These are phyloP conservation scores for Hymenoscyphus occultus DNA, from an alignment of 2,329 filamentous ascomycete species.

Conservation along the genomic window DNA sequence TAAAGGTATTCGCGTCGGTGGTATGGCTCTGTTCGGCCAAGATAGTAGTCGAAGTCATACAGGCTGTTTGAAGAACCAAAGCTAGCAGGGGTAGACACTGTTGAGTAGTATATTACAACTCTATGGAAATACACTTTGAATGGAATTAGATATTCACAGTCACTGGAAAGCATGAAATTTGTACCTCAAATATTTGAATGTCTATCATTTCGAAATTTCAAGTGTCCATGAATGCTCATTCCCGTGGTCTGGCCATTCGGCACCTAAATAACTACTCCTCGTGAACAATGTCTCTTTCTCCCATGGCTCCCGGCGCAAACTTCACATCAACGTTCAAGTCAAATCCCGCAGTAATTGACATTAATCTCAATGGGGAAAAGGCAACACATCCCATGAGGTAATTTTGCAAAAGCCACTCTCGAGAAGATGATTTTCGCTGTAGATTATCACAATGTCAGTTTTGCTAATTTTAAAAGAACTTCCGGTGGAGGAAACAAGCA, in stretches of 20 bases:
- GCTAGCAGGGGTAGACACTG: too few species aligned
- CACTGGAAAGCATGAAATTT: too few species aligned
- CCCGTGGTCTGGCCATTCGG: too few species aligned
- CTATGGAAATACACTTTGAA: too few species aligned
- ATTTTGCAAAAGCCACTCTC: slow-evolving; percentile 13
- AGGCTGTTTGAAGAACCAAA: too few species aligned
- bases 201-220: background rate
- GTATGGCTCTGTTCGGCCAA: too few species aligned
- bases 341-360: background rate
- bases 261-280: background rate
- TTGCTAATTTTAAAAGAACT: background rate
- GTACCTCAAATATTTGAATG: too few species aligned
- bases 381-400: slow-evolving; percentile 14
- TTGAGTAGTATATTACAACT: too few species aligned
- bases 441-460: background rate
- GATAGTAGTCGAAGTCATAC: too few species aligned
- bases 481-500: background rate
- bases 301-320: slow-evolving; percentile 4
- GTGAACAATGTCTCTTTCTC: background rate
- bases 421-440: slow-evolving; percentile 5
- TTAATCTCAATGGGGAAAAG: slow-evolving; percentile 10
- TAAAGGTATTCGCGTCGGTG: too few species aligned
- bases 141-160: too few species aligned
- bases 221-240: too few species aligned
- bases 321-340: background rate